Evolutionary conservation across 2,329 filamentous ascomycete species (phyloP), one percentile per base, ranked within the genome.

Genomic region (Pseudogymnoascus sp.): DNA sequence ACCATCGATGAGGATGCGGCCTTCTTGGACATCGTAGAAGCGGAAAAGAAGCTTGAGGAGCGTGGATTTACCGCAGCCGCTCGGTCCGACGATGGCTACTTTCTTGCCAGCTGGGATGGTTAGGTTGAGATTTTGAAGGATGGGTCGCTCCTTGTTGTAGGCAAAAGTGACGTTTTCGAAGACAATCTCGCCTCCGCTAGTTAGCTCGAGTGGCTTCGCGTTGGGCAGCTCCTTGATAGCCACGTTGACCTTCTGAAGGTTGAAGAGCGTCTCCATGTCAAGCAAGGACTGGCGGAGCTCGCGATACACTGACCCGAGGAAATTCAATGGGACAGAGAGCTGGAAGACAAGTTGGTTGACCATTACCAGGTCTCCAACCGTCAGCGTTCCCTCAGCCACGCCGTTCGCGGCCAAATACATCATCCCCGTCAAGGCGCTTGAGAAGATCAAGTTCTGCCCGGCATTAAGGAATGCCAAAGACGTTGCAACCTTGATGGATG

Each of bases 331-430:
- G 3, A 99, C 91, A 0, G 92, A 97, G 5, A 99, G 86, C 77
- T 99, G 95, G 77, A 99, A 99, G 64, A 99, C 93, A 16, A 99
- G 86, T 79, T 97, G 95, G 75, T 99, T 99, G 69, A 99, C 91
- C 91, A 99, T 96, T 73, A 99, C 95, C 33, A 99, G 81, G 73
- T 99, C 96, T 64, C 95, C 95, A 13, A 99, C 93, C 0, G 93
- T 97, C 70, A 99, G 78, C 5, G 81, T 79, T 13, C 93, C 93
- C 2, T 79, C 81, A 1, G 91, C 91, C 1, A 99, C 92, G 37
- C 96, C 96, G 70, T 93, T 86, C 24, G 91, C 91, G 5, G 93
- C 95, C 64, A 97, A 83, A 74, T 96, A 97, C 95, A 99, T 99
- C 93, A 99, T 99, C 29, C 85, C 89, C 0, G 95, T 97, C 66